Evolutionary conservation across 352 stramenopile genomes (phyloP).

Genomic region (Saprolegnia parasitica): DNA sequence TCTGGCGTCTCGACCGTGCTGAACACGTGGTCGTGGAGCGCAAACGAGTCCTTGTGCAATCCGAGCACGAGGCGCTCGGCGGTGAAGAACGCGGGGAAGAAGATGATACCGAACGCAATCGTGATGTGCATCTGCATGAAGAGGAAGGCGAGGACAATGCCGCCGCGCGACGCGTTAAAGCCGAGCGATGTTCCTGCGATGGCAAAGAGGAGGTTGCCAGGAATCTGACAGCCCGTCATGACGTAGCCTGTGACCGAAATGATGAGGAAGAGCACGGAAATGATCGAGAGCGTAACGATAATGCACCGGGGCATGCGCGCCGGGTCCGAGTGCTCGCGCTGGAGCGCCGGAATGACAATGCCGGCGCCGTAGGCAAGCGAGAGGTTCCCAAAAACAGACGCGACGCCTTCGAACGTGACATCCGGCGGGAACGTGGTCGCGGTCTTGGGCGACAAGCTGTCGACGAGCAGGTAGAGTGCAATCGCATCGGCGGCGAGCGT

Average conservation of each 20-base stretch:
- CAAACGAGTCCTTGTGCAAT: conserved; percentile 30
- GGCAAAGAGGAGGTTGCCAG: conserved; percentile 30
- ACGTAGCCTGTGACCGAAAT: conserved; percentile 25
- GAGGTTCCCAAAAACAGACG: conserved; percentile 26
- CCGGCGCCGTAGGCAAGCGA: conserved; percentile 29
- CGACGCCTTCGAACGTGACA: conserved; percentile 27
- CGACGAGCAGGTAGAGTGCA: conserved; percentile 21
- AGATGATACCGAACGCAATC: conserved; percentile 28
- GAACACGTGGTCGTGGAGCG: conserved; percentile 9
- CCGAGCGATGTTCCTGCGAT: conserved; percentile 4
- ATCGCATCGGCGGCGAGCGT: conserved; percentile 29
- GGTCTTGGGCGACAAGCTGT: conserved; percentile 22
- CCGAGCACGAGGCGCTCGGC: conserved; percentile 28
- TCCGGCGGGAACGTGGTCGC: conserved; percentile 15
- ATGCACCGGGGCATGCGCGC: conserved; percentile 26
- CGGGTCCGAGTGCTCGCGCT: conserved; percentile 27
- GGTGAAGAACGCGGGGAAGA: conserved; percentile 29
- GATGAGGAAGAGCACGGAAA: conserved; percentile 32
- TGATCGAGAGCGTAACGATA: conserved; percentile 23
- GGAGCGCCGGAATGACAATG: conserved; percentile 29
- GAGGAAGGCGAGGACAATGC: conserved; percentile 32
- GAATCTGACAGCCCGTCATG: conserved; percentile 30
- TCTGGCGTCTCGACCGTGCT: conserved; percentile 10
- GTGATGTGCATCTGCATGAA: conserved; percentile 31
- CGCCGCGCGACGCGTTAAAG: conserved; percentile 23